Evolutionary conservation across 164 flowering plant species (phyloP).

Genomic region (Nelumbo lutea): DNA sequence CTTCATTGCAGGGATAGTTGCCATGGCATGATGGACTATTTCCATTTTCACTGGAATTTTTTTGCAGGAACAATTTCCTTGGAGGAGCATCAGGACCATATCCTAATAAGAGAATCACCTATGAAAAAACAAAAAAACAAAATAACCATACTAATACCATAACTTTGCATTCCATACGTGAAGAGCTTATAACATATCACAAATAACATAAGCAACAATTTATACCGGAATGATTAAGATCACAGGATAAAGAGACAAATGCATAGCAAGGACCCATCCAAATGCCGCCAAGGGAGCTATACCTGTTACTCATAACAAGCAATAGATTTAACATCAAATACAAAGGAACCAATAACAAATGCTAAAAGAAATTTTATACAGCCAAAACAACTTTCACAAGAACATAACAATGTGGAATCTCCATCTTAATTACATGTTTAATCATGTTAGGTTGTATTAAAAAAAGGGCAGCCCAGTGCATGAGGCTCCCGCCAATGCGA

Average conservation of each 20-base stretch:
- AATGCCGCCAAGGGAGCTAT: conserved; percentile 82
- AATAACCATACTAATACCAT: not conserved
- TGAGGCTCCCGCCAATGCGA: too few species aligned
- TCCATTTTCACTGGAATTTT: conserved; percentile 15
- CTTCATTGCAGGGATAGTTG: conserved; percentile 12
- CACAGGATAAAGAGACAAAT: conserved; percentile 85
- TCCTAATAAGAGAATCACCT: conserved; percentile 75
- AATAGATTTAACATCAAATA: not conserved
- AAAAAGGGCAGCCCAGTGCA: too few species aligned
- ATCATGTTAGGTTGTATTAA: too few species aligned
- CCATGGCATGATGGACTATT: conserved; percentile 21
- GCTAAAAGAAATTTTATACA: not conserved
- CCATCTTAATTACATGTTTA: not conserved
- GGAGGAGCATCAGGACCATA: conserved; percentile 87
- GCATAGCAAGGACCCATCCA: conserved; percentile 90
- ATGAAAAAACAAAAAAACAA: conserved; percentile 14
- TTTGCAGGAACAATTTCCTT: conserved; percentile 56
- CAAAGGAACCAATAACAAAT: not conserved
- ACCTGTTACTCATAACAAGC: conserved; percentile 41
- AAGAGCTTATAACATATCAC: conserved; percentile 6
- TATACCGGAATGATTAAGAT: conserved; percentile 77
- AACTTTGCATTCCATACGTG: not conserved
- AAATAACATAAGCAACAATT: conserved; percentile 5
- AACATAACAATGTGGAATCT: not conserved
- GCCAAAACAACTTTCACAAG: not conserved